These are phyloP conservation scores for Globisporangium heterothallicum DNA, from an alignment of 352 stramenopile genomes.

Conservation along the genomic window DNA sequence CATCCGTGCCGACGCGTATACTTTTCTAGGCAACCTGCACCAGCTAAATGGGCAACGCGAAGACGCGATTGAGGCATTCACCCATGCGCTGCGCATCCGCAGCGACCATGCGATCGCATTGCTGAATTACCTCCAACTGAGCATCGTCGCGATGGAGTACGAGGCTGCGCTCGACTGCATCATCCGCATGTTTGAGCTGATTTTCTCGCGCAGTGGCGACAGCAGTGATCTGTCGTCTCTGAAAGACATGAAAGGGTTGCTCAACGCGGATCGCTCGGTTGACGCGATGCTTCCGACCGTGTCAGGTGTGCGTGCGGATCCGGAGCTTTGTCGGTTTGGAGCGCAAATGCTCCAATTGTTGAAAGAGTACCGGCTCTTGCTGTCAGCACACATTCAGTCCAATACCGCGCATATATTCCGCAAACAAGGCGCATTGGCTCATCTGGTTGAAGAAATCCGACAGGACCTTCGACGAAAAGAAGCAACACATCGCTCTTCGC, in stretches of 20 bases:
- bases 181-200: slow-evolving; percentile 25
- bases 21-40: slow-evolving; percentile 25
- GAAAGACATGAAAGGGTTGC: slow-evolving; percentile 10
- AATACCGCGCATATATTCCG: slow-evolving; percentile 43
- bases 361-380: slow-evolving; percentile 31
- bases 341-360: slow-evolving; percentile 23
- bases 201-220: slow-evolving; percentile 1
- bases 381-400: slow-evolving; percentile 36
- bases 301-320: not conserved
- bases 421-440: slow-evolving; percentile 33
- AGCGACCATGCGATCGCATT: slow-evolving; percentile 34
- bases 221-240: too few species aligned
- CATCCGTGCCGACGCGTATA: slow-evolving; percentile 40
- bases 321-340: slow-evolving; percentile 8
- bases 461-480: slow-evolving; percentile 5
- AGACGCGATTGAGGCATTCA: slow-evolving; percentile 23
- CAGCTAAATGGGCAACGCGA: slow-evolving; percentile 29
- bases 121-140: slow-evolving; percentile 44
- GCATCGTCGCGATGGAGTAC: slow-evolving; percentile 28
- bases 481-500: too few species aligned
- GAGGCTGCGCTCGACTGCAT: slow-evolving; percentile 31
- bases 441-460: slow-evolving; percentile 23
- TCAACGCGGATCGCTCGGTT: slow-evolving; percentile 23
- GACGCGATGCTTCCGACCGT: slow-evolving; percentile 20
- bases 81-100: slow-evolving; percentile 24